phyloP scores from a whole-genome alignment of 1,139 yeast species.

The Taphrina sp. region DNA sequence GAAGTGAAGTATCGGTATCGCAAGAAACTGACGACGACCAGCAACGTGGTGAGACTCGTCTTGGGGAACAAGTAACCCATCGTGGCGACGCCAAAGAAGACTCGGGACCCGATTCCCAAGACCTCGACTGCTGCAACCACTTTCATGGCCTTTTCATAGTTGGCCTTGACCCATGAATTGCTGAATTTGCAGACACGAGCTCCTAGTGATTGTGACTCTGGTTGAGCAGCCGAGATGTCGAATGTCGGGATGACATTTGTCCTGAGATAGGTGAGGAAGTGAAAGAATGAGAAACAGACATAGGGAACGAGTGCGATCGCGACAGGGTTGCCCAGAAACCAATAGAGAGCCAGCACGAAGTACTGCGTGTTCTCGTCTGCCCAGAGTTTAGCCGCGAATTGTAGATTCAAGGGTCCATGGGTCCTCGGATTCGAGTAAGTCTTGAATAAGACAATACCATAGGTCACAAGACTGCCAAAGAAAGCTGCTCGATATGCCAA shows the following conservation, averaged over 20 bases:
- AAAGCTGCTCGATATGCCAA: slow-evolving; percentile 63
- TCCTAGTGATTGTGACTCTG: slow-evolving; percentile 21
- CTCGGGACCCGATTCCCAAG: slow-evolving; percentile 21
- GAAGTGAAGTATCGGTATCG: slow-evolving; percentile 35
- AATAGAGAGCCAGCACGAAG: slow-evolving; percentile 56
- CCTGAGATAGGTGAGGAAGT: slow-evolving; percentile 64
- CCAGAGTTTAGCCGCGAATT: slow-evolving; percentile 42
- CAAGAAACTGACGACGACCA: slow-evolving; percentile 33
- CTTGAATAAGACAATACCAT: slow-evolving; percentile 73
- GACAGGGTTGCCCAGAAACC: slow-evolving; percentile 54
- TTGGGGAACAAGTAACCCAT: slow-evolving; percentile 25
- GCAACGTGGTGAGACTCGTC: slow-evolving; percentile 27
- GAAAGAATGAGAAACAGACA: slow-evolving; percentile 68
- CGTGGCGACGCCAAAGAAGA: slow-evolving; percentile 27
- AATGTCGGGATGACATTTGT: slow-evolving; percentile 66
- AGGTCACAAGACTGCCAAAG: slow-evolving; percentile 66
- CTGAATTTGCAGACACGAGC: slow-evolving; percentile 29
- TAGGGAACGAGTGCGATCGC: slow-evolving; percentile 64
- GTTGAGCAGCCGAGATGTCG: slow-evolving; percentile 46
- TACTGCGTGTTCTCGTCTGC: slow-evolving; percentile 70
- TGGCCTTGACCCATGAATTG: slow-evolving; percentile 28
- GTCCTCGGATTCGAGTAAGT: slow-evolving; percentile 38
- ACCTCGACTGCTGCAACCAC: slow-evolving; percentile 34
- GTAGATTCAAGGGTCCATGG: slow-evolving; percentile 17
- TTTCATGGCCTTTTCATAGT: slow-evolving; percentile 33